Percentiles rank a stretch among this genome's conserved stretches.
These are phyloP conservation scores for Isoetes taiwanensis DNA, from an alignment of 75 land plant species.

Conservation along the genomic window DNA sequence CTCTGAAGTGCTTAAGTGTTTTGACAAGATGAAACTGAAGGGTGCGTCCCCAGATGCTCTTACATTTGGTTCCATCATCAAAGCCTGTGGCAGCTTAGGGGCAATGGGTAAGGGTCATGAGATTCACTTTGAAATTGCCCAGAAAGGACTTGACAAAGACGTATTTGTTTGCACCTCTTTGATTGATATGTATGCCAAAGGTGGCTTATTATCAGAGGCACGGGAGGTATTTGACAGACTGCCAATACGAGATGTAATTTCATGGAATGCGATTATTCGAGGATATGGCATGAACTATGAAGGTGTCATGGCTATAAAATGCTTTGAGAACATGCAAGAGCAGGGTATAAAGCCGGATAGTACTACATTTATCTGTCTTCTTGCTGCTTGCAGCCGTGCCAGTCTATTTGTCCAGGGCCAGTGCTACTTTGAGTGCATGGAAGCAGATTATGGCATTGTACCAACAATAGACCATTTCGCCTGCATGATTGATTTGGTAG, in stretches of 20 bases:
- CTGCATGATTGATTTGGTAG: not conserved
- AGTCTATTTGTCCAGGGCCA: not conserved
- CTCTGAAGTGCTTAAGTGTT: not conserved
- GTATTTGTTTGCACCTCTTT: not conserved
- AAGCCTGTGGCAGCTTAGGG: not conserved
- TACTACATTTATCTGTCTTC: not conserved
- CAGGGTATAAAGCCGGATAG: not conserved
- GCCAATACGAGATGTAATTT: not conserved
- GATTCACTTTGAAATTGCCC: not conserved
- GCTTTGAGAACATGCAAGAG: not conserved
- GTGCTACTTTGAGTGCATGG: not conserved
- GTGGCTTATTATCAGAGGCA: constrained; percentile 4
- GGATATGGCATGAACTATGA: not conserved
- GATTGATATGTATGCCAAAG: not conserved
- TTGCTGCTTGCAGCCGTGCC: not conserved
- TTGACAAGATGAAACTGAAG: not conserved
- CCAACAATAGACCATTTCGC: not conserved
- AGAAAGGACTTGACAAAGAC: not conserved
- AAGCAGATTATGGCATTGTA: constrained; percentile 1
- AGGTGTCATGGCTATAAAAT: not conserved
- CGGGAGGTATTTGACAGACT: not conserved
- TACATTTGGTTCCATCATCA: not conserved
- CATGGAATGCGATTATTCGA: not conserved
- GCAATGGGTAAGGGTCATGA: not conserved
- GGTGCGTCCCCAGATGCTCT: not conserved